phyloP scores from a whole-genome alignment of 2,329 filamentous ascomycete species.

The Nemania bipapillata region DNA sequence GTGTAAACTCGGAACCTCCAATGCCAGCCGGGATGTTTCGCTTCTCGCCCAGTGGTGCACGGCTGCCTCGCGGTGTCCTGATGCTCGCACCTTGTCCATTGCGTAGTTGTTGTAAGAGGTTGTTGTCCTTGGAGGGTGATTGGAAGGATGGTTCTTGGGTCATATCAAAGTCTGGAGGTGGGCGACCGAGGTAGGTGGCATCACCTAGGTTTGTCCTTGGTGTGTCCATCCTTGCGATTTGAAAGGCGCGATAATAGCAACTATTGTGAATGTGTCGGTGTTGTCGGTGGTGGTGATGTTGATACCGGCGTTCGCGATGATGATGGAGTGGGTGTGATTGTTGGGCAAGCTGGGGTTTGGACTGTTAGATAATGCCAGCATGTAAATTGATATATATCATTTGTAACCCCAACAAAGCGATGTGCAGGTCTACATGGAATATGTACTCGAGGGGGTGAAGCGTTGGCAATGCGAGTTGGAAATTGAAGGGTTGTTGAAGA shows the following conservation, averaged over 20 bases:
- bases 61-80: constrained; percentile 76
- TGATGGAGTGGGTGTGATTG: constrained; percentile 24
- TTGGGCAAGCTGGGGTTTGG: constrained; percentile 22
- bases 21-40: constrained; percentile 75
- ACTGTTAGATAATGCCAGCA: constrained; percentile 21
- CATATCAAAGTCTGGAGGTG: constrained; percentile 78
- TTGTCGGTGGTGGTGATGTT: constrained; percentile 22
- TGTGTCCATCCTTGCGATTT: constrained; percentile 73
- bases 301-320: constrained; percentile 25
- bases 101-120: constrained; percentile 78
- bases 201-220: constrained; percentile 87
- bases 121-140: constrained; percentile 79
- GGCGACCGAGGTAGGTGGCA: constrained; percentile 78
- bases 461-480: constrained; percentile 6
- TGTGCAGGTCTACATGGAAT: background rate
- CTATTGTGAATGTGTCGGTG: background rate
- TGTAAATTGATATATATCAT: constrained; percentile 13
- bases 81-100: constrained; percentile 71
- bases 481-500: constrained; percentile 8
- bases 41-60: constrained; percentile 75
- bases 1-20: constrained; percentile 86
- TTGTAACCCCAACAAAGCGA: background rate
- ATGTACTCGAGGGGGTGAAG: background rate
- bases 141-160: constrained; percentile 89
- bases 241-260: background rate